Conservation (phyloP, 1,284 basidiomycete species). For the Wallemia mellicola region DNA sequence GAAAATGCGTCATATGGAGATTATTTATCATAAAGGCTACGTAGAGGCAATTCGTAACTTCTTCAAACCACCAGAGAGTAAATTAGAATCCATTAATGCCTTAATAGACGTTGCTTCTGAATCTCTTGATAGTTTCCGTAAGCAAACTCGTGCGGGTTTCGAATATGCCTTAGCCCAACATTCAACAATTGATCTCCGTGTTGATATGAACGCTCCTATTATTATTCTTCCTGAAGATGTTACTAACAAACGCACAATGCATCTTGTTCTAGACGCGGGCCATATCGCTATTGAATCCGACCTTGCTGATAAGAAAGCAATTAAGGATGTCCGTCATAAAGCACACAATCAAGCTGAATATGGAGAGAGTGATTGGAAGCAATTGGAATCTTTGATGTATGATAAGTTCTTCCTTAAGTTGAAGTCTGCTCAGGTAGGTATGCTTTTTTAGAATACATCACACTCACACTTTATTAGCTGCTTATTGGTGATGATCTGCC, state of each 20-base stretch:
- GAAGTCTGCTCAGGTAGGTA: conserved; percentile 56
- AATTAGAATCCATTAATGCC: conserved; percentile 59
- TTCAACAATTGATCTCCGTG: conserved; percentile 80
- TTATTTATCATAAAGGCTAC: conserved; percentile 85
- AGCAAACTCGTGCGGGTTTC: conserved; percentile 78
- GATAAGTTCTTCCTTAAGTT: conserved; percentile 66
- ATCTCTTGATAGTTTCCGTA: conserved; percentile 75
- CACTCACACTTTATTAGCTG: conserved; percentile 25
- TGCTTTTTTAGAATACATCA: background rate
- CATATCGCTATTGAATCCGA: conserved; percentile 82
- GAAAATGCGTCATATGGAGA: conserved; percentile 85
- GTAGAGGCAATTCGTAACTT: conserved; percentile 76
- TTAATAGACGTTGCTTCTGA: conserved; percentile 53
- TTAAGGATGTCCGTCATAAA: conserved; percentile 56
- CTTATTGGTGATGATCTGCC: too few species aligned
- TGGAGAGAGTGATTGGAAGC: conserved; percentile 58
- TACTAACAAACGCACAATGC: conserved; percentile 42
- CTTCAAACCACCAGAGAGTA: conserved; percentile 79
- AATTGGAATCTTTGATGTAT: conserved; percentile 84
- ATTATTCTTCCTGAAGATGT: conserved; percentile 67
- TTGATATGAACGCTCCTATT: conserved; percentile 91
- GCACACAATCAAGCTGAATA: conserved; percentile 40
- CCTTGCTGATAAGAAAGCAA: conserved; percentile 51
- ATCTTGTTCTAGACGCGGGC: conserved; percentile 83
- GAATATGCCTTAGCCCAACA: conserved; percentile 60